A percentile compares a stretch with the other conserved stretches of the same genome.
Evolutionary conservation across 2,329 filamentous ascomycete species (phyloP).

Genomic region (Pseudogymnoascus sp.): DNA sequence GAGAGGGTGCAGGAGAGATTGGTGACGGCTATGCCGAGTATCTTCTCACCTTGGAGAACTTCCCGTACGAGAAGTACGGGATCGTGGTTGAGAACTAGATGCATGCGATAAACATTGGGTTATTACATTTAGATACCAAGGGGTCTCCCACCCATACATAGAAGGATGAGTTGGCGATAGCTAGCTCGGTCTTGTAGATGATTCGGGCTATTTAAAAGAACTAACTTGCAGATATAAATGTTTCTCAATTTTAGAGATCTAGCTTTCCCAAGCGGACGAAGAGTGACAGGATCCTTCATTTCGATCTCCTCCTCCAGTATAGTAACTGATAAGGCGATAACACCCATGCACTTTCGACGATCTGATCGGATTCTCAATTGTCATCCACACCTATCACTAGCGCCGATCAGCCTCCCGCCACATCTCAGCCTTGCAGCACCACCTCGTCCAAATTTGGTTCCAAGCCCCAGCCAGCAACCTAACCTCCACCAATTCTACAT

Average conservation of each 20-base stretch:
- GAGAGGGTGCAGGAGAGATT: constrained; percentile 35
- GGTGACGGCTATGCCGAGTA: constrained; percentile 55
- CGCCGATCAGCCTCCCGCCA: background rate
- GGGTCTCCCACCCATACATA: background rate
- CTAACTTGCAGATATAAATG: background rate
- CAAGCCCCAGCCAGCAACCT: background rate
- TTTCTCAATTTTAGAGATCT: background rate
- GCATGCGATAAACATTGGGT: background rate
- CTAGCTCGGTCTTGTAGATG: background rate
- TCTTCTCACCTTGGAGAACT: constrained; percentile 40
- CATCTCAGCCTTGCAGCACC: constrained; percentile 3
- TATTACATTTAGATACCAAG: background rate
- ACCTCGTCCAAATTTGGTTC: background rate
- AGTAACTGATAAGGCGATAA: background rate
- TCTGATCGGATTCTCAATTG: background rate
- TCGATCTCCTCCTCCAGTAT: background rate
- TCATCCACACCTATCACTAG: background rate
- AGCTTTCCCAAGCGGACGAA: background rate
- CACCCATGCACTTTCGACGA: background rate
- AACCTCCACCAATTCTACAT: background rate
- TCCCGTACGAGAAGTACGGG: constrained; percentile 51
- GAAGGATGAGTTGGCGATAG: background rate
- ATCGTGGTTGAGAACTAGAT: constrained; percentile 31
- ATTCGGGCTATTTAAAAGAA: background rate
- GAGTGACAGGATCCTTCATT: background rate